These are phyloP conservation scores for Coffea canephora DNA, from an alignment of 257 asterid species.

Conservation along the genomic window DNA sequence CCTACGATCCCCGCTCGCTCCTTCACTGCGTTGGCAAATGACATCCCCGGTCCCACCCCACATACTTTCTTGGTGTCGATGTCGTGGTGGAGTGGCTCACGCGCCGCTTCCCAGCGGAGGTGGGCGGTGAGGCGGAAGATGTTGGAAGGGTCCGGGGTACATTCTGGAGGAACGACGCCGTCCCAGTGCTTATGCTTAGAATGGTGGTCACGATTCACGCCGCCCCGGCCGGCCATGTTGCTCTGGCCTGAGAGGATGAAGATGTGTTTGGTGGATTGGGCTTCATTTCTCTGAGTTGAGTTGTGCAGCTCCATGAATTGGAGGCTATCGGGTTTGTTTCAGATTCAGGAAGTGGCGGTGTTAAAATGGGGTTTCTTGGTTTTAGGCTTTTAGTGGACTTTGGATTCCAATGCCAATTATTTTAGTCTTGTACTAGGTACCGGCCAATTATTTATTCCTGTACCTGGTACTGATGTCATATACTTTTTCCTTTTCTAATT, in stretches of 20 bases:
- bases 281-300: conserved; percentile 23
- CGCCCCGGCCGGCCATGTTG: conserved; percentile 99
- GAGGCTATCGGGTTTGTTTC: background rate
- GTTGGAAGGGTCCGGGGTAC: conserved; percentile 45
- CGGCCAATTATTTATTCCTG: too few relatives aligned
- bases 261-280: conserved; percentile 47
- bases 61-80: conserved; percentile 73
- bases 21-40: conserved; percentile 72
- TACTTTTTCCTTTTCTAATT: too few relatives aligned
- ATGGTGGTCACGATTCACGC: conserved; percentile 33
- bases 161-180: conserved; percentile 70
- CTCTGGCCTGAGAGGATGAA: conserved; percentile 93
- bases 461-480: too few relatives aligned
- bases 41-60: conserved; percentile 91
- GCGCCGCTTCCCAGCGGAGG: conserved; percentile 70
- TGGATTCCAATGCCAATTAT: too few relatives aligned
- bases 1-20: conserved; percentile 52
- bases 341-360: background rate
- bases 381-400: too few relatives aligned
- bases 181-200: conserved; percentile 56
- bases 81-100: conserved; percentile 80
- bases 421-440: too few relatives aligned
- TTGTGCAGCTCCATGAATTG: conserved; percentile 8
- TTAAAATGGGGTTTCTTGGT: too few relatives aligned
- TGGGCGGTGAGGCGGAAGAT: conserved; percentile 59